A percentile compares a stretch with the other conserved stretches of the same genome.
These are phyloP conservation scores for Rhodamnia argentea DNA, from an alignment of 345 rosid genomes.

Conservation along the genomic window DNA sequence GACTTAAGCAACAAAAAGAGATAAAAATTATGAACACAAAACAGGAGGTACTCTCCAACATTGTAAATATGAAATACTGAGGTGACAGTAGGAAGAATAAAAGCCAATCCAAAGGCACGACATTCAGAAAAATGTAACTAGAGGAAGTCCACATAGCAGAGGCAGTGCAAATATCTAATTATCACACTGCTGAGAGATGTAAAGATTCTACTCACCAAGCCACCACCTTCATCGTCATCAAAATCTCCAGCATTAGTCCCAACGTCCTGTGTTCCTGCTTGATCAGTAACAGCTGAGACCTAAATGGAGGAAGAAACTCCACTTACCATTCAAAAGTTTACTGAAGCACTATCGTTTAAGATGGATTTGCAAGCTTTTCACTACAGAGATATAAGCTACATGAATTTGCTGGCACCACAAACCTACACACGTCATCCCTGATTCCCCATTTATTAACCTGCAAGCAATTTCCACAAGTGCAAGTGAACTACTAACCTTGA, in stretches of 20 bases:
- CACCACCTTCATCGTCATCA: conserved; percentile 96
- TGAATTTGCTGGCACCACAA: background rate
- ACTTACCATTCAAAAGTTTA: background rate
- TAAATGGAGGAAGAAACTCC: conserved; percentile 4
- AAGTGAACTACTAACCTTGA: conserved; percentile 43
- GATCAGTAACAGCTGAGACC: conserved; percentile 97
- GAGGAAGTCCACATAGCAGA: background rate
- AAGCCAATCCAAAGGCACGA: background rate
- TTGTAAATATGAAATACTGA: background rate
- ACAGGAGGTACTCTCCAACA: background rate
- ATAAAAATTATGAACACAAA: background rate
- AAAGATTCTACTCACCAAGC: conserved; percentile 58
- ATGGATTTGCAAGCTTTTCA: background rate
- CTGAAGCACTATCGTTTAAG: background rate
- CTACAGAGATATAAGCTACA: background rate
- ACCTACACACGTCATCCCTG: background rate
- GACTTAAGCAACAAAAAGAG: background rate
- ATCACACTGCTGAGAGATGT: background rate
- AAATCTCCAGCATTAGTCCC: conserved; percentile 67
- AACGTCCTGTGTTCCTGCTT: conserved; percentile 49
- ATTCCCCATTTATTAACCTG: background rate
- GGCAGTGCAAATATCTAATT: background rate
- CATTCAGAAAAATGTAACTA: background rate
- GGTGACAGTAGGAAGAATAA: background rate
- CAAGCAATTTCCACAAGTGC: background rate